Conservation (phyloP, 192 early-diverging fungal species). For the Gryganskiella cystojenkinii region DNA sequence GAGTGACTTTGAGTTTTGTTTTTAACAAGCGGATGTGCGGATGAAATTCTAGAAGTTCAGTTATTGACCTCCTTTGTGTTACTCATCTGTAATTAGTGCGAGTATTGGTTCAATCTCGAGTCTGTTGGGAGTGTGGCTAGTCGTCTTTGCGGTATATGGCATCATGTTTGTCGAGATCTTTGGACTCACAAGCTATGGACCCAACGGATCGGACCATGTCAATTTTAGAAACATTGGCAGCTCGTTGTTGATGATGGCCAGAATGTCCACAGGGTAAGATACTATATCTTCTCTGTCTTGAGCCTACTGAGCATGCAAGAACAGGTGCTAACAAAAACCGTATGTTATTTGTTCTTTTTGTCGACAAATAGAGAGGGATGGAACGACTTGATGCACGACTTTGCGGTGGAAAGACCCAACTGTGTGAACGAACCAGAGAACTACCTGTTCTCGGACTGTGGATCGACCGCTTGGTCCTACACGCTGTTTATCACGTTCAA, state of each 20-base stretch:
- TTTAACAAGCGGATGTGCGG: neutral
- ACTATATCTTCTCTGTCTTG: neutral
- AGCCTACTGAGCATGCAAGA: neutral
- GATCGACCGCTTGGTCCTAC: constrained; percentile 63
- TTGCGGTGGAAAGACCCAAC: constrained; percentile 60
- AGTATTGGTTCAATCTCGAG: constrained; percentile 60
- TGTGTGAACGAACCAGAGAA: constrained; percentile 57
- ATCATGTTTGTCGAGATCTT: constrained; percentile 75
- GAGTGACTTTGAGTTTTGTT: constrained; percentile 14
- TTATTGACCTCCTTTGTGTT: neutral
- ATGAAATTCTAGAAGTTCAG: neutral
- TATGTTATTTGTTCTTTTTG: constrained; percentile 8
- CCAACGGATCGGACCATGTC: constrained; percentile 55
- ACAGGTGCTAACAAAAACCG: neutral
- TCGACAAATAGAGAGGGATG: constrained; percentile 60
- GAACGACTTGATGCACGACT: constrained; percentile 73
- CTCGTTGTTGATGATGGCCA: constrained; percentile 59
- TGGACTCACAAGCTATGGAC: constrained; percentile 66
- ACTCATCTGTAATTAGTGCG: constrained; percentile 34
- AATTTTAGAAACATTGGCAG: constrained; percentile 62
- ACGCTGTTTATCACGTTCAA: constrained; percentile 68
- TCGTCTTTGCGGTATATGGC: constrained; percentile 63
- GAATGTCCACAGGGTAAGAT: constrained; percentile 67
- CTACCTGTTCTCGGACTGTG: constrained; percentile 66
- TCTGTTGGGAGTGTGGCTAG: constrained; percentile 68